Conservation (phyloP, 1,284 basidiomycete genomes). For the Sporisorium graminicola region DNA sequence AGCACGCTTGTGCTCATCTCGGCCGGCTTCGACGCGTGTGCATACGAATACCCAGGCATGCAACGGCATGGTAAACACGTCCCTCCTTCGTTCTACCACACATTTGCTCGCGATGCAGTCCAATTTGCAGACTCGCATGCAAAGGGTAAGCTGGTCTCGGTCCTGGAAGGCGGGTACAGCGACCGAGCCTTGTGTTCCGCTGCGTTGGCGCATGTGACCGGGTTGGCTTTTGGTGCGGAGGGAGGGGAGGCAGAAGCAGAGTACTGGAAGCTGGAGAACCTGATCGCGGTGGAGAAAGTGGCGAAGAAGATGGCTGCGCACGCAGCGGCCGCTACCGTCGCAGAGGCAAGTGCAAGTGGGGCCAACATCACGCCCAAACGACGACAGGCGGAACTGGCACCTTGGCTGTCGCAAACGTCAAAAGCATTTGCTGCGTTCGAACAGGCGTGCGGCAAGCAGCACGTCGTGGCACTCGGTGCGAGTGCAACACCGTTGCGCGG, state of each 20-base stretch:
- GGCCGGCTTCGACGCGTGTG: constrained; percentile 89
- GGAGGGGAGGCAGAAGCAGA: constrained; percentile 16
- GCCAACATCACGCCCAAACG: constrained; percentile 42
- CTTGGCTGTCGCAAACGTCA: constrained; percentile 51
- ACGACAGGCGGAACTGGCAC: constrained; percentile 38
- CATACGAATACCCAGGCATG: constrained; percentile 92
- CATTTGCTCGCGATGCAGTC: constrained; percentile 82
- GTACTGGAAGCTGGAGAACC: constrained; percentile 54
- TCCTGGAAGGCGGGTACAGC: constrained; percentile 95
- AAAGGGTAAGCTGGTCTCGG: constrained; percentile 81
- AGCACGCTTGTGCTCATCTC: constrained; percentile 77
- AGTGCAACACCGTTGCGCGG: constrained; percentile 3
- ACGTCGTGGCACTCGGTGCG: constrained; percentile 23
- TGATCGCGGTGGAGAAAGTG: constrained; percentile 57
- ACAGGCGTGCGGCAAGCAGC: constrained; percentile 44
- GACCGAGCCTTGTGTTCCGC: constrained; percentile 82
- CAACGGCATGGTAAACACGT: constrained; percentile 91
- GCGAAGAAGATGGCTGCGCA: constrained; percentile 56
- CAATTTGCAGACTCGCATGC: constrained; percentile 79
- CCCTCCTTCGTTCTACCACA: constrained; percentile 86
- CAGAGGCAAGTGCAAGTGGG: not conserved
- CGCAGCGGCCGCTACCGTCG: constrained; percentile 17
- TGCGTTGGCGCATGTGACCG: constrained; percentile 60
- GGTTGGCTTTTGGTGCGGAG: constrained; percentile 19
- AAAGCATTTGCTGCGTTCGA: constrained; percentile 58